phyloP scores from a whole-genome alignment of 2,329 filamentous ascomycete species.

The Grosmannia huntii region DNA sequence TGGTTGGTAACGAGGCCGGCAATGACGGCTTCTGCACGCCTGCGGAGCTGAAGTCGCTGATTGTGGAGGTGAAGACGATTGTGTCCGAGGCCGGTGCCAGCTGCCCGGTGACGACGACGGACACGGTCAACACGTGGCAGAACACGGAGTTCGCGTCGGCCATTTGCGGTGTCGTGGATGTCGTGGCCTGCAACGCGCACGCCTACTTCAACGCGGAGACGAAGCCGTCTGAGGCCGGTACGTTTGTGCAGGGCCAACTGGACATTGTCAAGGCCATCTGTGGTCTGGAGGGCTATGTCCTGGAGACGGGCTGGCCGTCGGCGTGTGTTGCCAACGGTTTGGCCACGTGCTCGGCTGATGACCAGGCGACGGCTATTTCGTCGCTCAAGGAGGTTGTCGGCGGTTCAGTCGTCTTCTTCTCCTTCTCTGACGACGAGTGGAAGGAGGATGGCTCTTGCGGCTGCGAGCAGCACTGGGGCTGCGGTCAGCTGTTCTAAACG shows the following conservation, averaged over 20 bases:
- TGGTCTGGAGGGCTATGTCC: slow-evolving; percentile 63
- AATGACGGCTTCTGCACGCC: slow-evolving; percentile 59
- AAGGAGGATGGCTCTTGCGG: slow-evolving; percentile 56
- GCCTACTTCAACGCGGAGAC: slow-evolving; percentile 79
- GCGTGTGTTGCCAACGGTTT: slow-evolving; percentile 55
- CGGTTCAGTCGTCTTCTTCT: slow-evolving; percentile 66
- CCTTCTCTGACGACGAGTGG: slow-evolving; percentile 68
- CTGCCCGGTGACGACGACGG: slow-evolving; percentile 69
- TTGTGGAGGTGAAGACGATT: slow-evolving; percentile 50
- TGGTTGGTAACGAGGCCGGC: slow-evolving; percentile 85
- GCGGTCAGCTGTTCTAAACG: slow-evolving; percentile 30
- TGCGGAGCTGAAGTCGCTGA: slow-evolving; percentile 53
- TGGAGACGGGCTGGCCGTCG: slow-evolving; percentile 86
- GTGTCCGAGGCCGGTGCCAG: slow-evolving; percentile 56
- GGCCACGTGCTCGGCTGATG: slow-evolving; percentile 50
- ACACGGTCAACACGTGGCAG: slow-evolving; percentile 71
- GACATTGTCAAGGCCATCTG: slow-evolving; percentile 57
- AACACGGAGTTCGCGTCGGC: slow-evolving; percentile 38
- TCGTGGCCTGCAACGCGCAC: slow-evolving; percentile 79
- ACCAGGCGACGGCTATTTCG: slow-evolving; percentile 63
- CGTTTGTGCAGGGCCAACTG: slow-evolving; percentile 66
- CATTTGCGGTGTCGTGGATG: slow-evolving; percentile 64
- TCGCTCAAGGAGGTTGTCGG: slow-evolving; percentile 56
- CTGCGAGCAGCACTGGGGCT: slow-evolving; percentile 77
- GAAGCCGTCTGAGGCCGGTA: slow-evolving; percentile 52